Evolutionary conservation across 768 basidiomycete genomes (phyloP).

Genomic region (Neoboletus magnificus): DNA sequence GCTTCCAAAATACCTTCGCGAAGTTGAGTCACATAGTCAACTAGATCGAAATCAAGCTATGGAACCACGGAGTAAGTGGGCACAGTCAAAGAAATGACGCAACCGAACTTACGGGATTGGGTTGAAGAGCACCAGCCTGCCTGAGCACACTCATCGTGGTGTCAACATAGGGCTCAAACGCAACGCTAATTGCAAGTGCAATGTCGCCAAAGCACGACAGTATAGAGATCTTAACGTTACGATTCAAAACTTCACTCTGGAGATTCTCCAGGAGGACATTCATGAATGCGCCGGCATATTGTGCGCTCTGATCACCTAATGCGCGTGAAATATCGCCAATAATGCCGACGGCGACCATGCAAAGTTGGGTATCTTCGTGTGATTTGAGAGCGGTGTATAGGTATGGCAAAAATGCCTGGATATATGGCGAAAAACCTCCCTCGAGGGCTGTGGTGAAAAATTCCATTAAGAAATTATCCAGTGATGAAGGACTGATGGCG

Average conservation of each 20-base stretch:
- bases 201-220: slow-evolving; percentile 95
- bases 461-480: background rate
- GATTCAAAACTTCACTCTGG: slow-evolving; percentile 83
- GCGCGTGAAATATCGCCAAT: slow-evolving; percentile 97
- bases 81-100: background rate
- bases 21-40: slow-evolving; percentile 87
- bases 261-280: slow-evolving; percentile 87
- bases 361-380: slow-evolving; percentile 93
- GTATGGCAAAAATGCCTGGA: slow-evolving; percentile 79
- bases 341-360: slow-evolving; percentile 92
- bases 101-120: slow-evolving; percentile 67
- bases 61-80: slow-evolving; percentile 3
- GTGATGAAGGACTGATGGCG: background rate
- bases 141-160: slow-evolving; percentile 88
- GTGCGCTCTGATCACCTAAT: slow-evolving; percentile 76
- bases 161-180: slow-evolving; percentile 85
- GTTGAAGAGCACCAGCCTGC: slow-evolving; percentile 86
- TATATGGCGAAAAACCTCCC: slow-evolving; percentile 74
- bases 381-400: slow-evolving; percentile 87
- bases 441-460: slow-evolving; percentile 59
- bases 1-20: slow-evolving; percentile 97
- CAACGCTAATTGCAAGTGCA: slow-evolving; percentile 82
- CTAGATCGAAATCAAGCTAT: slow-evolving; percentile 81
- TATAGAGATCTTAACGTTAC: slow-evolving; percentile 96
- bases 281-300: slow-evolving; percentile 90